phyloP scores from a whole-genome alignment of 2,329 filamentous ascomycete species.

The Uncinocarpus reesii region DNA sequence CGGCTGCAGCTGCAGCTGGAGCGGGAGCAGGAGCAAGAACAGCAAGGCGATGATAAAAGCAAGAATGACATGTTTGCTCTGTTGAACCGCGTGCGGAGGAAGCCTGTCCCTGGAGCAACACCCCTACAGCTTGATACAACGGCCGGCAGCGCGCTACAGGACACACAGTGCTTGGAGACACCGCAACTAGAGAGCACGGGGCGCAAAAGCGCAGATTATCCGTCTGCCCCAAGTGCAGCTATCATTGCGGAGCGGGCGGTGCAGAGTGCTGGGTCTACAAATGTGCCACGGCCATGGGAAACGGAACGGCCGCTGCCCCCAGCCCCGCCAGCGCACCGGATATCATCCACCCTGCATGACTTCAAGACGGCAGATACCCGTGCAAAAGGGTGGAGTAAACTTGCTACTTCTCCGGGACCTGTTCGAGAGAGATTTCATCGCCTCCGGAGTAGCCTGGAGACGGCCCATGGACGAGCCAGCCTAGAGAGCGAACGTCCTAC shows the following conservation, averaged over 20 bases:
- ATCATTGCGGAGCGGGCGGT: no score
- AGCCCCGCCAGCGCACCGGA: not conserved
- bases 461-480: conserved; percentile 4
- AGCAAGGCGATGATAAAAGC: not conserved
- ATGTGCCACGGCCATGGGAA: not conserved
- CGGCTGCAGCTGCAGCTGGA: conserved; percentile 1
- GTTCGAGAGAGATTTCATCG: conserved; percentile 6
- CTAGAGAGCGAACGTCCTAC: conserved; percentile 9
- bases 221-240: no score
- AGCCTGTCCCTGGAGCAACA: conserved; percentile 27
- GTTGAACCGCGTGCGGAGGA: conserved; percentile 33
- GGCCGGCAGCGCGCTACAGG: not conserved
- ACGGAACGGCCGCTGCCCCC: conserved; percentile 8
- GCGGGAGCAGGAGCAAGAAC: not conserved
- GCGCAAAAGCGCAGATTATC: no score
- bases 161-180: not conserved
- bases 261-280: no score
- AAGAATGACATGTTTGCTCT: conserved; percentile 16
- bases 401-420: not conserved
- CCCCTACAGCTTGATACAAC: not conserved
- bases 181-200: not conserved
- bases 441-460: conserved; percentile 7
- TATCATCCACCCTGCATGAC: not conserved
- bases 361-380: not conserved
- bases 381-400: conserved; percentile 10